phyloP scores from a whole-genome alignment of 306 rosid genomes.

The Begonia masoniana region DNA sequence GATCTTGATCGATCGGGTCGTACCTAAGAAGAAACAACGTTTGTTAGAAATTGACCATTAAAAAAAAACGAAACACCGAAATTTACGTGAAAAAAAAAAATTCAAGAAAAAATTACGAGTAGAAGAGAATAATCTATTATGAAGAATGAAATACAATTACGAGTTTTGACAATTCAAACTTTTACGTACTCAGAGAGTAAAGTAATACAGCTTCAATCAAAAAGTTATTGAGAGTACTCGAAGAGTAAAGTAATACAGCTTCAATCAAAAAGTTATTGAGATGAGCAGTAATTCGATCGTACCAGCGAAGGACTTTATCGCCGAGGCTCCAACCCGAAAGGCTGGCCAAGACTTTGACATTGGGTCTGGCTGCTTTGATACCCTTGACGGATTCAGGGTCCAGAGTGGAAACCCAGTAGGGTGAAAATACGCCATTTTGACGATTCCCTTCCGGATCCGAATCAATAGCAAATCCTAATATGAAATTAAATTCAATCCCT shows the following conservation, averaged over 20 bases:
- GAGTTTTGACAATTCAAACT: too few relatives aligned
- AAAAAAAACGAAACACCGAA: too few relatives aligned
- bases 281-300: neutral
- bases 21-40: conserved; percentile 24
- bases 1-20: conserved; percentile 18
- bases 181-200: too few relatives aligned
- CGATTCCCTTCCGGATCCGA: conserved; percentile 23
- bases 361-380: conserved; percentile 23
- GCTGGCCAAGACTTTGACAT: conserved; percentile 37
- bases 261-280: too few relatives aligned
- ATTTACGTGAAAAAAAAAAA: too few relatives aligned
- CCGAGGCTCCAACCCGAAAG: conserved; percentile 40
- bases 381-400: conserved; percentile 25
- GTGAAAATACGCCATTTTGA: conserved; percentile 35
- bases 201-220: too few relatives aligned
- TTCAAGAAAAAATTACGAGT: too few relatives aligned
- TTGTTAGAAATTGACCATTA: too few relatives aligned
- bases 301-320: conserved; percentile 31
- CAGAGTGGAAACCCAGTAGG: conserved; percentile 26
- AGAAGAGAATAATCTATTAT: too few relatives aligned
- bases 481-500: conserved; percentile 35
- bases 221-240: too few relatives aligned
- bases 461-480: conserved; percentile 38
- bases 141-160: too few relatives aligned
- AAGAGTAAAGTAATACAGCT: too few relatives aligned